Base-by-base conservation (phyloP, 176 grass and related monocot species). In the Musa schizocarpa region DNA sequence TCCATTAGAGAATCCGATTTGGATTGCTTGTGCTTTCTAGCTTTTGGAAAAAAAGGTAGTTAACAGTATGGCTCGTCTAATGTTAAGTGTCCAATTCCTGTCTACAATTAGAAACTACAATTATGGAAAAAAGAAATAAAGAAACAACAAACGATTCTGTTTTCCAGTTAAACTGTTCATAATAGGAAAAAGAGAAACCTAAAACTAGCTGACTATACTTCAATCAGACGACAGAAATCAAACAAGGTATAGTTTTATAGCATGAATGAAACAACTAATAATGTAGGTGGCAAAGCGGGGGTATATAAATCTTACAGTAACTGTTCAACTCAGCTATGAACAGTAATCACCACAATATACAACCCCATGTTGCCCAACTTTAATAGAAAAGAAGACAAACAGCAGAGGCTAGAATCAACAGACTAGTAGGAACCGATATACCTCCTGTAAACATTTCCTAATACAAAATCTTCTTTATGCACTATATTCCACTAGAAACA, bases 321-420 rank as follows among this genome's bases (percentile, higher is more conserved):
- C 67, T 27, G 25, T n/a, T 69, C 13, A 50, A 69, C 34, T 50
- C 29, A 34, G 27, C 67, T 48, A 48, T 50, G 43, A 49, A 69
- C 67, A 69, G 26, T 13, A 50, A 49, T 69, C 67, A 69, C 14
- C 67, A 69, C 13, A 69, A 48, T 69, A 69, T 69, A 69, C 67
- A 49, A 50, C 24, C 67, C 67, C 67, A 13, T 50, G 43, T 50
- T 69, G 12, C 67, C 67, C 49, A n/a, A 16, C 34, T 20, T 17
- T 19, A 69, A 50, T 26, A 49, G 19, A 9, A 69, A n/a, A 61
- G 9, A 61, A 61, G 56, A 8, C 16, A 59, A 29, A 29, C 29
- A 29, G 29, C 29, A 29, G 29, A 29, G 29, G 29, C 29, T 29
- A 59, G 56, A 59, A 59, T 59, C 16, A 59, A 61, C 57, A 61